Conservation (phyloP, 2,329 filamentous ascomycete genomes). For the Aureobasidium sp. region DNA sequence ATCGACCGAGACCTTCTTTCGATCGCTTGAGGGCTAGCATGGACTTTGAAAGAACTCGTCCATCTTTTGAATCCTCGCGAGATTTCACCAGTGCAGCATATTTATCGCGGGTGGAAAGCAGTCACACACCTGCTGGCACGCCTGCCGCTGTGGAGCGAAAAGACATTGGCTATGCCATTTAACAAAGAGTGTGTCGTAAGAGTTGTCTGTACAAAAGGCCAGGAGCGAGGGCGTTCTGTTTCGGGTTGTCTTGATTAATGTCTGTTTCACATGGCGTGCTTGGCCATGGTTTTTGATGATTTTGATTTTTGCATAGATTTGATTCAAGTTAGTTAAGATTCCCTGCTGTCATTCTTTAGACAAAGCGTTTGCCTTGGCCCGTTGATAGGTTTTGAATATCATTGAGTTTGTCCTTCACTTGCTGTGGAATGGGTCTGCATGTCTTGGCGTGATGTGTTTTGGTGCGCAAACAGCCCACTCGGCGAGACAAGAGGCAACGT, state of each 20-base stretch:
- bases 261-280: slow-evolving; percentile 1
- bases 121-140: slow-evolving; percentile 13
- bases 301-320: slow-evolving; percentile 10
- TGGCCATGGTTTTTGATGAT: slow-evolving; percentile 1
- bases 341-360: slow-evolving; percentile 9
- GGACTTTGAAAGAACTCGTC: slow-evolving; percentile 67
- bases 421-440: not conserved
- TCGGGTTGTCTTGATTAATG: slow-evolving; percentile 8
- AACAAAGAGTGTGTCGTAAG: not conserved
- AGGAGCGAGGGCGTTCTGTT: not conserved
- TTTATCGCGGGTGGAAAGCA: slow-evolving; percentile 65
- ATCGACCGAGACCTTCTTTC: slow-evolving; percentile 69
- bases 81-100: slow-evolving; percentile 90
- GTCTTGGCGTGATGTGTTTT: slow-evolving; percentile 7
- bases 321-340: slow-evolving; percentile 5
- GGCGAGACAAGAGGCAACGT: slow-evolving; percentile 5
- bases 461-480: not conserved
- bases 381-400: slow-evolving; percentile 9
- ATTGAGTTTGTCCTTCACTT: not conserved
- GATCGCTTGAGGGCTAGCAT: slow-evolving; percentile 80
- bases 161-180: slow-evolving; percentile 9
- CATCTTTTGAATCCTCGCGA: slow-evolving; percentile 65
- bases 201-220: slow-evolving; percentile 3
- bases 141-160: not conserved
- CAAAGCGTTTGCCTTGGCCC: not conserved